Evolutionary conservation across 805 yeast species (phyloP), one percentile per base, ranked within the genome.

Genomic region (Candida mattraensis): DNA sequence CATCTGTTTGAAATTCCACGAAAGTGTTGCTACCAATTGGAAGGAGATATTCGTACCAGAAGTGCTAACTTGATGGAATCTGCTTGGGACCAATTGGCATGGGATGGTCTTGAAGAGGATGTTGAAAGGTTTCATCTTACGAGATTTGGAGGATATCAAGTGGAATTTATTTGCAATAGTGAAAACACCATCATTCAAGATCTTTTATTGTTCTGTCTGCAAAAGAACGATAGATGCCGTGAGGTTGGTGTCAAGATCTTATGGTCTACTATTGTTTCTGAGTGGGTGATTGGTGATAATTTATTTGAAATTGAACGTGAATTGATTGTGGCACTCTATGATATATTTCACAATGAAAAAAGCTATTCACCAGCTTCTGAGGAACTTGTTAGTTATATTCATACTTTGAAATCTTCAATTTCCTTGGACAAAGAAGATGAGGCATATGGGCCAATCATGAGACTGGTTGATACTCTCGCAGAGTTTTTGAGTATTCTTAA

Each of bases 81-180:
- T 35, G 69, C 77, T n/a, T 87, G 96, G 96, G 80, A 80, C 42
- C 63, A 72, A 9, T 66, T 87, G 33, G 93, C 87, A 13, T 72
- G 80, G 76, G 75, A 74, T 9, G 70, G 79, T 3, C 58, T 72
- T 16, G 69, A 70, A 13, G 80, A 74, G 19, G 83, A 78, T 45
- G 52, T 63, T 18, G 60, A 53, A 3, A 61, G 86, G 43, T 86
- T 82, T 61, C 81, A 79, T 33, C 54, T 86, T 28, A 67, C 65
- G 26, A 67, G 67, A 46, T 74, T 79, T 44, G 85, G 89, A 25
- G 88, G 89, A 0, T 78, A 71, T 48, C 96, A 87, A 58, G 76
- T 72, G 21, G 78, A 74, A 48, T 75, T 86, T 42, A 69, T 80
- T 22, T 66, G 66, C 43, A 62, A 62, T 25, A 68, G 70, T 25